Evolutionary conservation across 129 eudicot genomes (phyloP), one percentile per base, ranked within the genome.

Genomic region (Escallonia rubra): DNA sequence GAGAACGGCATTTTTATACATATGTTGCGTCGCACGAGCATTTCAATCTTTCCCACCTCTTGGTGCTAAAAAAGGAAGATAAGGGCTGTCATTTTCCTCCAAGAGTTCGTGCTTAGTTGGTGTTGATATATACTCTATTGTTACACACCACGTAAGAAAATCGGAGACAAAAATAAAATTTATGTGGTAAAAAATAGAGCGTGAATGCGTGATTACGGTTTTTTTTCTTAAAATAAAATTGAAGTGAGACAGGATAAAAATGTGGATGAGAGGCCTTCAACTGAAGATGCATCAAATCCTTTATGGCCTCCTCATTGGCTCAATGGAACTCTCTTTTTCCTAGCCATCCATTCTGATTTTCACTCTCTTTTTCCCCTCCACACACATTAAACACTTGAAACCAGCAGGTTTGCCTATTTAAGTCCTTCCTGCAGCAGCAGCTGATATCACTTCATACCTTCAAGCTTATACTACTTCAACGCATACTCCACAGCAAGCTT

Each of bases 401-500:
- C 49, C 39, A 39, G 43, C 43, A 14, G 50, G 50, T 6, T 11
- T 8, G 4, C 5, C 42, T 13, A 4, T 34, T 34, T 55, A 11
- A 54, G 2, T 11, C 55, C 43, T 6, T 9, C 41, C 39, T 0
- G 10, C 39, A 51, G 0, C 6, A 50, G 55, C 10, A 50, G 6
- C 49, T 42, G 3, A 43, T 42, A 40, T 41, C 5, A 23, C 16
- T 6, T 53, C 42, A 4, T 11, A 9, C 10, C 40, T 23, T 7
- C 11, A 41, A 11, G 23, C 65, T 43, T 42, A 16, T 13, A 63
- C 6, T 42, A 56, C 60, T 52, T 10, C 59, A 57, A 75, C 66
- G 68, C 67, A 72, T 59, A 56, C 60, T 66, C 15, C 66, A 45
- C 68, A 68, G 74, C 74, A 74, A 59, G 59, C 68, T 5, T 61